Percentiles rank a stretch among this genome's conserved stretches.
These are phyloP conservation scores for Neonectria hederae DNA, from an alignment of 2,329 filamentous ascomycete genomes.

Conservation along the genomic window DNA sequence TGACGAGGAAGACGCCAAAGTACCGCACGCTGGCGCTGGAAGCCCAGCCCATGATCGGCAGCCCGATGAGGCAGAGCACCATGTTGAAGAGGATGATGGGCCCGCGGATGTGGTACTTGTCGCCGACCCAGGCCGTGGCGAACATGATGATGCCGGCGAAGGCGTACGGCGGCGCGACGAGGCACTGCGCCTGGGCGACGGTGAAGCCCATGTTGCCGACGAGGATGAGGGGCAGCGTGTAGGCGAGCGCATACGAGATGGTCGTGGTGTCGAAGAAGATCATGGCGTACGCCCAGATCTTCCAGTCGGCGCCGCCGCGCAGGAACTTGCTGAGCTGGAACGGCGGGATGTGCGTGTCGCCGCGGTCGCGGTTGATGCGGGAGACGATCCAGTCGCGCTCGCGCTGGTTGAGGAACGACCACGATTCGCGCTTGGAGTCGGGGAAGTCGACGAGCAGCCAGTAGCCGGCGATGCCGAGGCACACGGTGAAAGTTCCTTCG, in stretches of 20 bases:
- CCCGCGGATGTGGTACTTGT: conserved; percentile 72
- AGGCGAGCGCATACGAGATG: conserved; percentile 78
- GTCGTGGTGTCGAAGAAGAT: conserved; percentile 75
- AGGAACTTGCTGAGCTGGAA: conserved; percentile 62
- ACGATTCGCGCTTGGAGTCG: conserved; percentile 61
- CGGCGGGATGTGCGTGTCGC: conserved; percentile 63
- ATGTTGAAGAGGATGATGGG: conserved; percentile 74
- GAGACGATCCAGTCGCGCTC: conserved; percentile 64
- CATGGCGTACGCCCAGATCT: conserved; percentile 70
- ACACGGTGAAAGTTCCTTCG: conserved; percentile 63
- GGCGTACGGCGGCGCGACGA: conserved; percentile 75
- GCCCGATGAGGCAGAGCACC: conserved; percentile 71
- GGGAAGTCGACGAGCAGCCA: conserved; percentile 72
- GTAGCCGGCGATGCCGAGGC: conserved; percentile 60
- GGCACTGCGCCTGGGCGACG: conserved; percentile 71
- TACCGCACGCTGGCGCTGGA: conserved; percentile 67
- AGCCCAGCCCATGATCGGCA: conserved; percentile 78
- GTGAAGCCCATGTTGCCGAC: conserved; percentile 69
- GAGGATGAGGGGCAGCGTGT: conserved; percentile 82
- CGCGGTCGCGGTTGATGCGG: conserved; percentile 66
- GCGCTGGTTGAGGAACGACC: conserved; percentile 61
- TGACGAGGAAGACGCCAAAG: conserved; percentile 79
- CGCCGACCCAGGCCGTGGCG: conserved; percentile 68
- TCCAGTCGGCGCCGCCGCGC: conserved; percentile 59
- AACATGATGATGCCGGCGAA: conserved; percentile 73